Evolutionary conservation across 208 protist genomes (phyloP), one percentile per base, ranked within the genome.

Genomic region (Trypanosoma melophagium): DNA sequence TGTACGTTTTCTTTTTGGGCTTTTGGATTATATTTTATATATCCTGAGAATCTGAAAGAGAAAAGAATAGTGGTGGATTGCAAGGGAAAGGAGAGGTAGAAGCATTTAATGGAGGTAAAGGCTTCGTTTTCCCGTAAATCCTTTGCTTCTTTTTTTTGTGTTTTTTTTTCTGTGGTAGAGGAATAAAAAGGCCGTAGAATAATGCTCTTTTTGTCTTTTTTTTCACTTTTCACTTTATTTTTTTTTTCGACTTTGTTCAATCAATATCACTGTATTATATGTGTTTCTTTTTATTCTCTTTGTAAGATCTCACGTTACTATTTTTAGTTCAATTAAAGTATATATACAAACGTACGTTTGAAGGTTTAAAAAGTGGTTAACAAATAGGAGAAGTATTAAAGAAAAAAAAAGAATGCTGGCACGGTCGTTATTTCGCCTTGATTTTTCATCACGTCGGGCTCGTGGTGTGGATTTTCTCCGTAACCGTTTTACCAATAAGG

Each of bases 401-500:
- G 66, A 59, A 52, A 51, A 49, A 24, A 69, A 40, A 49, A 69
- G 31, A 49, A 60, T 54, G 81, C 57, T 81, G 59, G 40, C 60
- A 44, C 60, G 55, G 45, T 74, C 75, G n/a, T n/a, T 71, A 8
- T 41, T 77, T 25, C 68, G 72, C 22, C 63, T 69, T 24, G n/a
- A 71, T 17, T 21, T 14, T 35, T 22, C 12, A 8, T 31, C 70
- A 45, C 69, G 71, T 14, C 66, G 59, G 1, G 66, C 73, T 25
- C 84, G 83, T 45, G 84, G 87, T 12, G 71, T 89, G 19, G 84
- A 90, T 61, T 89, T 84, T 58, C 35, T 87, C 8, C 81, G 80
- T 35, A 89, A 90, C 60, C 76, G 77, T 57, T 81, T 87, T 58
- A 72, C 66, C 44, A 90, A 86, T 66, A 84, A 86, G 55, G 68